phyloP scores from a whole-genome alignment of 331 rosid species.

The Cydonia oblonga region DNA sequence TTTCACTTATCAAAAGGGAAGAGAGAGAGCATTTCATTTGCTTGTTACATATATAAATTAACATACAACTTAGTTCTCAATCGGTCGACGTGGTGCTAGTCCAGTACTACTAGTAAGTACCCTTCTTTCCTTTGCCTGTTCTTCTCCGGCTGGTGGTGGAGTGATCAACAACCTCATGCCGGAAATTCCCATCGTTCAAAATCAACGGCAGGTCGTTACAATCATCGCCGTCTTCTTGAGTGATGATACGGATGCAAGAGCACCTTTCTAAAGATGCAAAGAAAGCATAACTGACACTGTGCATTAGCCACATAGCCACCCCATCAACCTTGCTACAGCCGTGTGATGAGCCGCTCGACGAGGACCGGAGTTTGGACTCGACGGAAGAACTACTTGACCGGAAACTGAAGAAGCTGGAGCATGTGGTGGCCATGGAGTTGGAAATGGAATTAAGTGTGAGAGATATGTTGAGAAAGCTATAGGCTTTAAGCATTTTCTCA shows the following conservation, averaged over 20 bases:
- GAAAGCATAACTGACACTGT: conserved; percentile 51
- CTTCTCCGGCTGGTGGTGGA: conserved; percentile 37
- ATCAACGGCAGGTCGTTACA: conserved; percentile 63
- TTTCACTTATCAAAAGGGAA: conserved; percentile 30
- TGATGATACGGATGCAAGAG: conserved; percentile 69
- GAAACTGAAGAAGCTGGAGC: conserved; percentile 38
- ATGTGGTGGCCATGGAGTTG: conserved; percentile 46
- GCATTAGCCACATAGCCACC: conserved; percentile 65
- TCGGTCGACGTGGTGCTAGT: no score
- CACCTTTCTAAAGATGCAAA: conserved; percentile 63
- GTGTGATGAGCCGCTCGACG: conserved; percentile 19
- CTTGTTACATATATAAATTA: not conserved
- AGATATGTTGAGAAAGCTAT: conserved; percentile 14
- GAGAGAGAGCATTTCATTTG: not conserved
- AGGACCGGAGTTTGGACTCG: conserved; percentile 20
- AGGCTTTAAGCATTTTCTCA: not conserved
- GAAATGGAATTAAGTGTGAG: not conserved
- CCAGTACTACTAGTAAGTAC: not conserved
- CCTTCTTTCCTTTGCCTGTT: conserved; percentile 44
- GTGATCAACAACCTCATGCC: conserved; percentile 14
- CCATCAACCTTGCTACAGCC: conserved; percentile 55
- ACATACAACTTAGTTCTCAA: not conserved
- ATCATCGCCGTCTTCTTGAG: conserved; percentile 48
- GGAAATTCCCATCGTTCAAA: conserved; percentile 50
- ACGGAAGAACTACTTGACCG: conserved; percentile 24